These are phyloP conservation scores for Diaporthe citrichinensis DNA, from an alignment of 2,329 filamentous ascomycete genomes.

Conservation along the genomic window DNA sequence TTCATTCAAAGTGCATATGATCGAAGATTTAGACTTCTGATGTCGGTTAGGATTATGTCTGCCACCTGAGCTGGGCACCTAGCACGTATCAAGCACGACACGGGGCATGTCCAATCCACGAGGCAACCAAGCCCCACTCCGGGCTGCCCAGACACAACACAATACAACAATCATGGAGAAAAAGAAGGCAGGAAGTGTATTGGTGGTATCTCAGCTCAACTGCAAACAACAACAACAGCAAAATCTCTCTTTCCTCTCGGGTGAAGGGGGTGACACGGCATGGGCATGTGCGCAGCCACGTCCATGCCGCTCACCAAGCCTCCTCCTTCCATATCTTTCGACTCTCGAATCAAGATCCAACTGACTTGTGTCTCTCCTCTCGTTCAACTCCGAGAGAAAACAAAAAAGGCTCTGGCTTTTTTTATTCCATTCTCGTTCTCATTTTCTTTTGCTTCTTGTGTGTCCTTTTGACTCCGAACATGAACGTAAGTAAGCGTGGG, in stretches of 20 bases:
- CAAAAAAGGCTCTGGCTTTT: conserved; percentile 1
- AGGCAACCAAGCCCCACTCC: background rate
- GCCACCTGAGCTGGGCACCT: background rate
- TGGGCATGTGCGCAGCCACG: background rate
- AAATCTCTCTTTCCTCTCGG: conserved; percentile 26
- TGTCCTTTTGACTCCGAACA: background rate
- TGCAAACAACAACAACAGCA: conserved; percentile 41
- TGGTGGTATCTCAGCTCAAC: conserved; percentile 42
- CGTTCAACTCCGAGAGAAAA: conserved; percentile 8
- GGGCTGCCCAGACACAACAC: background rate
- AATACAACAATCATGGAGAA: background rate
- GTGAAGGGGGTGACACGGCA: background rate
- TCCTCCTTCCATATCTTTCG: background rate
- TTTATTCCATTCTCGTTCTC: conserved; percentile 14
- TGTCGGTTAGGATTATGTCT: too few species aligned
- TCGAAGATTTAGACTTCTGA: too few species aligned
- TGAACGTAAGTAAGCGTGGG: conserved; percentile 20
- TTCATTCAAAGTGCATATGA: too few species aligned
- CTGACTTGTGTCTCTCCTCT: conserved; percentile 11
- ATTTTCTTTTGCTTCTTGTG: background rate
- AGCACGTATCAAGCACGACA: background rate
- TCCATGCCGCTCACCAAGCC: background rate
- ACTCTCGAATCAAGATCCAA: conserved; percentile 21
- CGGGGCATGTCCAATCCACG: background rate
- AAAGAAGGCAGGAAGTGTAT: conserved; percentile 41